These are phyloP conservation scores for Apiotrichum montevideense DNA, from an alignment of 1,284 basidiomycete genomes.

Conservation along the genomic window DNA sequence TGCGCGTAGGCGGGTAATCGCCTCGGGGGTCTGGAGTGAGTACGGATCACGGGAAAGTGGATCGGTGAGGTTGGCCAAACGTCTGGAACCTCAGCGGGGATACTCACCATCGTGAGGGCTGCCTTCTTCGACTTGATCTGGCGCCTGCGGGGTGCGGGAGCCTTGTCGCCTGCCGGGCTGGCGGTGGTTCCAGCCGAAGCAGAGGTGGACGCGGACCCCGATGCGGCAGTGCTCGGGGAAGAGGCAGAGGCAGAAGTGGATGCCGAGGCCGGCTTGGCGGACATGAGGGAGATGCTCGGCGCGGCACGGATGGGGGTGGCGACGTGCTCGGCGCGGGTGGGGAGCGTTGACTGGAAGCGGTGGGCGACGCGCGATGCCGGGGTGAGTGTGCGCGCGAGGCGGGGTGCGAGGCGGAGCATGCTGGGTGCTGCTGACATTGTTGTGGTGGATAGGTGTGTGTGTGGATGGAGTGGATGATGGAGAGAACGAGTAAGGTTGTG, in stretches of 20 bases:
- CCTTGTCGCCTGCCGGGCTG: conserved; percentile 4
- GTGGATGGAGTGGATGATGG: too few relatives aligned
- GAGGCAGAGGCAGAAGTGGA: conserved; percentile 4
- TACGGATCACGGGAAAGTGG: not conserved
- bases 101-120: conserved; percentile 68
- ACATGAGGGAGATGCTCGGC: conserved; percentile 6
- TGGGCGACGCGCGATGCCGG: not conserved
- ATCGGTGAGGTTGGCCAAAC: too few relatives aligned
- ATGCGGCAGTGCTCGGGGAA: not conserved
- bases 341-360: conserved; percentile 2
- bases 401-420: conserved; percentile 2
- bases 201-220: not conserved
- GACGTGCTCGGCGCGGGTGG: conserved; percentile 9
- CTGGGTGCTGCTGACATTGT: not conserved
- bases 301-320: conserved; percentile 9
- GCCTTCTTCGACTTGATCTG: conserved; percentile 67
- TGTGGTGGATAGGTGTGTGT: not conserved
- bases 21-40: conserved; percentile 64
- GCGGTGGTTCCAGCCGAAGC: conserved; percentile 1
- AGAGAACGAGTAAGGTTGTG: too few relatives aligned
- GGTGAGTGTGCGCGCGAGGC: not conserved
- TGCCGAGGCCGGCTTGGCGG: not conserved
- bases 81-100: not conserved
- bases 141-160: conserved; percentile 18
- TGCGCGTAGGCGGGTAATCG: conserved; percentile 64